A percentile compares a stretch with the other conserved stretches of the same genome.
Conservation (phyloP, 805 yeast genomes). For the Yarrowia sp. region DNA sequence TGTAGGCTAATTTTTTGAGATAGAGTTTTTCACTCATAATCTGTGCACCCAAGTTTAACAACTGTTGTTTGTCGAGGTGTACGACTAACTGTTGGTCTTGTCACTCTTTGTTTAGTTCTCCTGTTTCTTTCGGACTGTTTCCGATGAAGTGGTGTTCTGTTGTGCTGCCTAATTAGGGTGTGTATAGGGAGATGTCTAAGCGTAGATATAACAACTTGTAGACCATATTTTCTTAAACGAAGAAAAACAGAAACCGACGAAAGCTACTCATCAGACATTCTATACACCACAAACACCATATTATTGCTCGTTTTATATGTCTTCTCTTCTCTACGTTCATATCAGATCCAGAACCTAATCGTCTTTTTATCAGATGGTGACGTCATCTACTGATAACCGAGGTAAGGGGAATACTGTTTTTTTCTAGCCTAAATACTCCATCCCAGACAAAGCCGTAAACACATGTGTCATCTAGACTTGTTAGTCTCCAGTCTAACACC, state of each 20-base stretch:
- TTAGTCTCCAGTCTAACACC: neutral
- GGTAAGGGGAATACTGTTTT: neutral
- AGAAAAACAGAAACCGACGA: too few species aligned
- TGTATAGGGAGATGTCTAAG: too few species aligned
- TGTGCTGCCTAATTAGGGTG: neutral
- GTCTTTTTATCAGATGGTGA: neutral
- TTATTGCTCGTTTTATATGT: neutral
- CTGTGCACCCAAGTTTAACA: neutral
- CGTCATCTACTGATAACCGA: neutral
- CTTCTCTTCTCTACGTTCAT: neutral
- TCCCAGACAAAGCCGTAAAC: too few species aligned
- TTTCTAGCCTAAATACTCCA: too few species aligned
- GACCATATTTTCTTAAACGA: too few species aligned
- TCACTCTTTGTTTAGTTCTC: too few species aligned
- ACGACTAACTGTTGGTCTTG: neutral
- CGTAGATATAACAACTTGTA: too few species aligned
- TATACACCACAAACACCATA: too few species aligned
- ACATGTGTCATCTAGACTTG: too few species aligned
- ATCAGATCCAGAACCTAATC: neutral
- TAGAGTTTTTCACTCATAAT: slow-evolving; percentile 10
- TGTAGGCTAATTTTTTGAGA: slow-evolving; percentile 9
- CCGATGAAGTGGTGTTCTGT: too few species aligned
- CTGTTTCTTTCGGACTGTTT: too few species aligned
- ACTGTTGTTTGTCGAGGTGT: neutral
- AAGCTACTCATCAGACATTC: too few species aligned